A percentile compares a stretch with the other conserved stretches of the same genome.
phyloP scores from a whole-genome alignment of 768 basidiomycete genomes.

The Kwoniella bestiolae region DNA sequence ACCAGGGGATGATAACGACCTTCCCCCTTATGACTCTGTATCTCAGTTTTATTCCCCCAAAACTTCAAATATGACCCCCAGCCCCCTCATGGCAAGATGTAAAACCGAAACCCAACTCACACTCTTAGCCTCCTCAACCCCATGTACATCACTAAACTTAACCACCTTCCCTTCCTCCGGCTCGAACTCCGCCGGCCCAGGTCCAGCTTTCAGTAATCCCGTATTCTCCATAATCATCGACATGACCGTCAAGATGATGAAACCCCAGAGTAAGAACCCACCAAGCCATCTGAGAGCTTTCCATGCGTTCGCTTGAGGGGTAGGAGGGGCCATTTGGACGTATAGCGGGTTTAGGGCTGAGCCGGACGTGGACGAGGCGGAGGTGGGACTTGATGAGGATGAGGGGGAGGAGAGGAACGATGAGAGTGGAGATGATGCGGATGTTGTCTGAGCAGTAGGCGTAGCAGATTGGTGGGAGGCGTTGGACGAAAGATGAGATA shows the following conservation, averaged over 20 bases:
- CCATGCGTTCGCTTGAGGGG: slow-evolving; percentile 41
- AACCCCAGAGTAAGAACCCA: slow-evolving; percentile 43
- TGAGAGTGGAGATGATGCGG: slow-evolving; percentile 61
- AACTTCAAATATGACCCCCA: too few relatives aligned
- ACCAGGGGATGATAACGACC: too few relatives aligned
- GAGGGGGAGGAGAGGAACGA: slow-evolving; percentile 66
- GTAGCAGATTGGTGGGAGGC: too few relatives aligned
- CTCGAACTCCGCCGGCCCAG: slow-evolving; percentile 77
- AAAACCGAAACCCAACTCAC: slow-evolving; percentile 63
- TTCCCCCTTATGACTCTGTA: too few relatives aligned
- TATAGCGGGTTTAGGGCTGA: slow-evolving; percentile 52
- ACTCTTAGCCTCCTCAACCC: slow-evolving; percentile 94
- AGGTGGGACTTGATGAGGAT: slow-evolving; percentile 42
- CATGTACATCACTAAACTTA: slow-evolving; percentile 94
- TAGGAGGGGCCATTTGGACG: slow-evolving; percentile 50
- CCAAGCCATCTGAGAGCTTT: slow-evolving; percentile 39
- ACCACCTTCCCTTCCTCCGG: slow-evolving; percentile 75
- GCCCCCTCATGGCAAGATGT: too few relatives aligned
- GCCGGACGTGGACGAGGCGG: slow-evolving; percentile 57
- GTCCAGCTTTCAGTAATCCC: slow-evolving; percentile 84
- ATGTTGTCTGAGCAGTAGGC: neutral
- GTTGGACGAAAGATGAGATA: neutral
- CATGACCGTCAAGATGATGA: slow-evolving; percentile 73
- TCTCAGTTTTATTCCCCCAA: too few relatives aligned
- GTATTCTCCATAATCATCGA: slow-evolving; percentile 91